Evolutionary conservation across 164 flowering plant genomes (phyloP), one percentile per base, ranked within the genome.

Genomic region (Nymphaea thermarum): DNA sequence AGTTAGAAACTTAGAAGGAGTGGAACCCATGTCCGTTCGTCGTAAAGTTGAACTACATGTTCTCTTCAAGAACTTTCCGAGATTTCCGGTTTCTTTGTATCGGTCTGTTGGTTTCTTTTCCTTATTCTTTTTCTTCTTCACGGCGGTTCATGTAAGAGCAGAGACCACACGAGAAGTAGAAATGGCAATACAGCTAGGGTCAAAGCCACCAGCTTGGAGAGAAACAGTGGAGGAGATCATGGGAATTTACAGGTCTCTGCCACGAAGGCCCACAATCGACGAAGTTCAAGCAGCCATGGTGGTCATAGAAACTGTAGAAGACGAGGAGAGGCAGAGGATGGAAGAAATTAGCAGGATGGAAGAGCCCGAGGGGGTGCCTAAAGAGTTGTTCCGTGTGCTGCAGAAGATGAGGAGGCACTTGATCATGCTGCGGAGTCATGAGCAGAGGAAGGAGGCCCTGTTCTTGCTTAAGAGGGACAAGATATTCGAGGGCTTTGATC

Each of bases 261-360:
- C 91, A 42, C 81, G 82, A 3, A 79, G 92, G 65, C 90, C 96
- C 65, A 67, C 80, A 66, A 71, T 87, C 8, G 93, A 87, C 4
- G 89, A 86, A 65, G 80, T 86, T 12, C 85, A 82, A 74, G 96
- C 88, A 17, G 91, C 91, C 69, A 66, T 42, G 65, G 72, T 77
- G 2, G 76, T 87, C 4, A 64, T 89, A 70, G 66, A 65, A 42
- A 77, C 81, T n/a, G 83, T 77, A 3, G 60, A 81, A 18, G 45
- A 18, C 15, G 89, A 86, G 65, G 88, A 89, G 43, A 55, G 82
- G 60, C 18, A 44, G 43, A 82, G 66, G 47, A 79, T 87, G 3
- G 87, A 85, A 42, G 85, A 78, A 57, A 81, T 89, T 43, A 63
- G 81, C 1, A 74, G 61, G 61, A 71, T 71, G n/a, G 42, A 57